Conservation (phyloP, 1,139 yeast genomes). For the Ogataea hybrid region DNA sequence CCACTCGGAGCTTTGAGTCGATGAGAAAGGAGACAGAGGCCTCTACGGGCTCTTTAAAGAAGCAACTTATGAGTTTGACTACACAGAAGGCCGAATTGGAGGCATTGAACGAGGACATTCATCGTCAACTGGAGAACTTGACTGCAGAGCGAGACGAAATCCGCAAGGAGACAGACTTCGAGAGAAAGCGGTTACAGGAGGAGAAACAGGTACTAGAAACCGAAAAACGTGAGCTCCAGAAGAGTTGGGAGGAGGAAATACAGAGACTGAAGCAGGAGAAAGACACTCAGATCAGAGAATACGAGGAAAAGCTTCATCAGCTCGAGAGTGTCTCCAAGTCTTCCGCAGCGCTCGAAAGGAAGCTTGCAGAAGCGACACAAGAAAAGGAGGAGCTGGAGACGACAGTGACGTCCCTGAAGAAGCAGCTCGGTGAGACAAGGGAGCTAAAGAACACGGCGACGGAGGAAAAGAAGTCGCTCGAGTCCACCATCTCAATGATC, state of each 20-base stretch:
- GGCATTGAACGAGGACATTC: conserved; percentile 3
- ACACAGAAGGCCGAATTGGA: conserved; percentile 11
- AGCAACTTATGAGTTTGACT: conserved; percentile 1
- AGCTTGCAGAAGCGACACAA: neutral
- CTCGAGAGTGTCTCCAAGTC: neutral
- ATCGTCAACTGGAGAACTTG: conserved; percentile 1
- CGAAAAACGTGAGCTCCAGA: neutral
- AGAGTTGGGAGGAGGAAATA: neutral
- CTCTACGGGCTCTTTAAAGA: conserved; percentile 1
- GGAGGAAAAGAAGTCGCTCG: conserved; percentile 25
- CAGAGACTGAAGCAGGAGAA: neutral
- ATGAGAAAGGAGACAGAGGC: conserved; percentile 32
- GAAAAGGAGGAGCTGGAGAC: conserved; percentile 3
- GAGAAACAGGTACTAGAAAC: neutral
- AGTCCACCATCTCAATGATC: conserved; percentile 31
- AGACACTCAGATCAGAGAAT: neutral
- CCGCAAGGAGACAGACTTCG: neutral
- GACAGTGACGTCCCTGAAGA: conserved; percentile 7
- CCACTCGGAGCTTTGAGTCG: conserved; percentile 45
- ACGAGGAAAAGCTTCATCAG: neutral
- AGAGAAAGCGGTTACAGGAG: neutral
- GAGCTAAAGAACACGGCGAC: conserved; percentile 28
- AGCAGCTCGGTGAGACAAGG: conserved; percentile 26
- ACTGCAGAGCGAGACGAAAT: conserved; percentile 2
- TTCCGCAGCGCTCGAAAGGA: neutral